Conservation (phyloP, 1,284 basidiomycete genomes). For the Fomes fomentarius region DNA sequence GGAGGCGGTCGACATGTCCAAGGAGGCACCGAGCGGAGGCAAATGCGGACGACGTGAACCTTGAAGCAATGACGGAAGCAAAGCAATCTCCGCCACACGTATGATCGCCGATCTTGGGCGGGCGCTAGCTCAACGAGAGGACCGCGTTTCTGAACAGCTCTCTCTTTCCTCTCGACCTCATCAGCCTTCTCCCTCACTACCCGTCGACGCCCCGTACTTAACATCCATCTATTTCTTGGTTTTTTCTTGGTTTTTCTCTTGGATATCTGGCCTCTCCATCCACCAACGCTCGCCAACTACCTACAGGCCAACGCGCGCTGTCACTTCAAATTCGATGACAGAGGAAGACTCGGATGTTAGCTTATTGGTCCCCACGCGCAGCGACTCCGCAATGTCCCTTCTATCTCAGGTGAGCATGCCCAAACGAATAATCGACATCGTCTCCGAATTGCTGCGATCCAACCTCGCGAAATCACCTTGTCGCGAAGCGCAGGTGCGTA, state of each 20-base stretch:
- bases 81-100: not conserved
- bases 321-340: too few relatives aligned
- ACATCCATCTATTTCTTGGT: not conserved
- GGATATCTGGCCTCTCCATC: not conserved
- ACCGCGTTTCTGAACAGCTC: constrained; percentile 2
- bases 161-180: not conserved
- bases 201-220: not conserved
- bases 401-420: too few relatives aligned
- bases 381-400: too few relatives aligned
- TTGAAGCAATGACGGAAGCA: not conserved
- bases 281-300: too few relatives aligned
- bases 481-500: too few relatives aligned
- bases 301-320: too few relatives aligned
- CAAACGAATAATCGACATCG: too few relatives aligned
- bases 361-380: too few relatives aligned
- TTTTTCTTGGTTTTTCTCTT: not conserved
- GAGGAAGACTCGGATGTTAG: too few relatives aligned
- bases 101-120: not conserved
- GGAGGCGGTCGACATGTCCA: not conserved
- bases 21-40: too few relatives aligned
- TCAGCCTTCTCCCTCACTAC: not conserved
- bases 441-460: too few relatives aligned
- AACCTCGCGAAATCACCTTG: too few relatives aligned
- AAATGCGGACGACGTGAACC: not conserved
- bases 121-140: constrained; percentile 5